Base-by-base conservation (phyloP, 169 alveolate species). In the Cystoisospora suis region DNA sequence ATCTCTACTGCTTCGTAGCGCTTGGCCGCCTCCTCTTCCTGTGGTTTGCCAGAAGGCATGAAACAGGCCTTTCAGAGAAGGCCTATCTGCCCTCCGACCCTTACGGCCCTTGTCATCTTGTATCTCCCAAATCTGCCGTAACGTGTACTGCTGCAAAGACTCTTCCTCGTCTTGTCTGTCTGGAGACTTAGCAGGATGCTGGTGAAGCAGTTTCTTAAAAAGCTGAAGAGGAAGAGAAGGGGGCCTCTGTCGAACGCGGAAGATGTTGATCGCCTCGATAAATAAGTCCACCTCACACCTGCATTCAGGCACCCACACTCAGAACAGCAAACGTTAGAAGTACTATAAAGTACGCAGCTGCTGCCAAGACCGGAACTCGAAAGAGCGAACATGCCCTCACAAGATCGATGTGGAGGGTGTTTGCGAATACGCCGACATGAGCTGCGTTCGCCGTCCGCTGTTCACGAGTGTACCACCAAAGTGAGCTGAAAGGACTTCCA, bases 201-300 rank as follows among this genome's bases (percentile, higher is more conserved):
- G 45, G 23, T n/a, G 77, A n/a, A 65, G 34, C 1, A 65, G 77
- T 12, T 1, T 0, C 77, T 12, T 44, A 20, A n/a, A 36, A 20
- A 36, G n/a, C 45, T n/a, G 77, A 0, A 36, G 77, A 36, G 77
- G 7, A 1, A 44, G 45, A 0, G 77, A 36, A 23, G 34, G 77
- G 2, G 77, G 77, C 27, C 34, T 44, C 5, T 36, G 56, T 0
- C 56, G 70, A 56, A 45, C 32, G 29, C 23, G 49, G 23, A 56
- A 49, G 46, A 40, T 5, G 49, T 81, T 81, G 49, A 45, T 81
- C n/a, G 88, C 88, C 49, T 81, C 88, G 47, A 81, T 32, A 38
- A 81, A n/a, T 42, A 81, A 1, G 27, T 81, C 88, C 36, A 81
- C 49, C 29, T 81, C 88, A n/a, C n/a, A n/a, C n/a, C n/a, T n/a